phyloP scores from a whole-genome alignment of 2,329 filamentous ascomycete species.

The Xylariaceae sp. region DNA sequence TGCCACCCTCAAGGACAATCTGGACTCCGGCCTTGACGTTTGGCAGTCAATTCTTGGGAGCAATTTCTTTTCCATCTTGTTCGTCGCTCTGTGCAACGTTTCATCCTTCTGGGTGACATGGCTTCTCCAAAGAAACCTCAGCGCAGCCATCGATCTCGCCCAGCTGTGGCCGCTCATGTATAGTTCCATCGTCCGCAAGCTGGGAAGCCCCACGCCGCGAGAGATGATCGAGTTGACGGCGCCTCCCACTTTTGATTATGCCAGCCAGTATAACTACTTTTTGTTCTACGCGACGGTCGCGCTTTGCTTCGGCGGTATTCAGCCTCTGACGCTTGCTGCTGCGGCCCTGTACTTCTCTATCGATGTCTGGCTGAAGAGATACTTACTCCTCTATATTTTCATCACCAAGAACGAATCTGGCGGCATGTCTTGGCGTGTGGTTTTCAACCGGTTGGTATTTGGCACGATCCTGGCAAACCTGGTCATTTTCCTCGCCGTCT shows the following conservation, averaged over 20 bases:
- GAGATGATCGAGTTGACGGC: conserved; percentile 91
- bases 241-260: conserved; percentile 89
- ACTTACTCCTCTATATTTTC: conserved; percentile 89
- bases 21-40: conserved; percentile 48
- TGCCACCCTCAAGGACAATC: conserved; percentile 46
- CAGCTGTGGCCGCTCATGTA: conserved; percentile 82
- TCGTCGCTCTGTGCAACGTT: conserved; percentile 74
- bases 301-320: conserved; percentile 78
- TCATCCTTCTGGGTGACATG: conserved; percentile 95
- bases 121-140: conserved; percentile 87
- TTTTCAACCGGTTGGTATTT: conserved; percentile 93
- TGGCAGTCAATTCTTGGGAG: conserved; percentile 67
- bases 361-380: conserved; percentile 91
- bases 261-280: conserved; percentile 97
- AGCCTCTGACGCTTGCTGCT: conserved; percentile 82
- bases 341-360: conserved; percentile 86
- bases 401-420: conserved; percentile 96
- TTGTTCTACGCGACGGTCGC: conserved; percentile 90
- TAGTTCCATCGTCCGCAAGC: conserved; percentile 81
- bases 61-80: conserved; percentile 61
- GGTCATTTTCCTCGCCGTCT: conserved; percentile 73
- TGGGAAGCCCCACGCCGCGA: conserved; percentile 82
- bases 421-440: conserved; percentile 83
- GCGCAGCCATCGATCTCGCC: conserved; percentile 88
- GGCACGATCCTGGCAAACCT: conserved; percentile 74